Conservation (phyloP, 805 yeast species). For the Pichia gijzeniarum region DNA sequence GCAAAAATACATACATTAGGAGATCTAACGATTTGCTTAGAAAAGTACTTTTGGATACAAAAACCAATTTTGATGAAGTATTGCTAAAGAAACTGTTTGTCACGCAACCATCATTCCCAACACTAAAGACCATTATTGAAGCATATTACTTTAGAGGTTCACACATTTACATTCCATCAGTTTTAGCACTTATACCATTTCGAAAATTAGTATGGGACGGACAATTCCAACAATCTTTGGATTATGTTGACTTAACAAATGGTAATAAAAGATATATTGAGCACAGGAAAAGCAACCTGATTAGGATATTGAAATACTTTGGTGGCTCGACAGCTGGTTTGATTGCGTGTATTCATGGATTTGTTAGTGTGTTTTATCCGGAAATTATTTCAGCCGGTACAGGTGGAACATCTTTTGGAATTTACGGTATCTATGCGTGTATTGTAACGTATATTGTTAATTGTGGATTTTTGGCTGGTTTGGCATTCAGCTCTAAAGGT, state of each 20-base stretch:
- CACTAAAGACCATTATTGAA: slow-evolving; percentile 22
- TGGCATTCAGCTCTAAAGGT: slow-evolving; percentile 42
- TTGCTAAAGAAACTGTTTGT: slow-evolving; percentile 21
- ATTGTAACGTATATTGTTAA: slow-evolving; percentile 43
- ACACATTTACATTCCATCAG: slow-evolving; percentile 27
- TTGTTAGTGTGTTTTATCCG: slow-evolving; percentile 34
- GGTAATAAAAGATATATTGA: slow-evolving; percentile 47
- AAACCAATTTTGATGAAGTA: slow-evolving; percentile 16
- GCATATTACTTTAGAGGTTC: slow-evolving; percentile 22
- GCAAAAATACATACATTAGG: slow-evolving; percentile 17
- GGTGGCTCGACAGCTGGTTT: slow-evolving; percentile 38
- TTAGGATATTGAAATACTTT: slow-evolving; percentile 34
- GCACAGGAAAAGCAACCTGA: slow-evolving; percentile 23
- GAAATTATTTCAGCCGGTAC: slow-evolving; percentile 29
- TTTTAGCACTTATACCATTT: slow-evolving; percentile 55
- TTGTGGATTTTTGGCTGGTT: slow-evolving; percentile 37
- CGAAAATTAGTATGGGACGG: slow-evolving; percentile 52
- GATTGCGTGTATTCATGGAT: slow-evolving; percentile 41
- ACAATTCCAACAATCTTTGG: slow-evolving; percentile 49
- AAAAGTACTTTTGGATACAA: slow-evolving; percentile 16
- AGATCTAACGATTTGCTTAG: slow-evolving; percentile 19
- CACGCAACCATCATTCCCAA: slow-evolving; percentile 21
- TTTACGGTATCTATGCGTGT: slow-evolving; percentile 40
- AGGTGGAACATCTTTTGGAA: slow-evolving; percentile 26
- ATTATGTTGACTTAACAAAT: slow-evolving; percentile 53